Conservation (phyloP, 306 rosid species). For the Amphicarpaea edgeworthii region DNA sequence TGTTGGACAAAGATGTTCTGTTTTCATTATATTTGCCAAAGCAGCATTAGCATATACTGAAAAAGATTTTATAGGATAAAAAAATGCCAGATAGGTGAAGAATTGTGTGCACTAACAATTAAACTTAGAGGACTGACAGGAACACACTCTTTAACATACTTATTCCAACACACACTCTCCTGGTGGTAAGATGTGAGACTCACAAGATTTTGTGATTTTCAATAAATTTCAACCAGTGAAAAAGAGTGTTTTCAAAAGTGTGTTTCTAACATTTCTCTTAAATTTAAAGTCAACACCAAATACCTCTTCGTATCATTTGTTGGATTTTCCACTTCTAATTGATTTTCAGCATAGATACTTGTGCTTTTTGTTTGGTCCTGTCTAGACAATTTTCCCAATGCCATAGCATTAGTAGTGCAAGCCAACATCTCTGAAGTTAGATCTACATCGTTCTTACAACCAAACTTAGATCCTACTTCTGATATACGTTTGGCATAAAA, state of each 20-base stretch:
- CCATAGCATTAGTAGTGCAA: conserved; percentile 58
- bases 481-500: conserved; percentile 62
- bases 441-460: conserved; percentile 56
- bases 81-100: not conserved
- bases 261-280: no score
- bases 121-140: not conserved
- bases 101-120: conserved; percentile 7
- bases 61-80: not conserved
- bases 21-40: conserved; percentile 58
- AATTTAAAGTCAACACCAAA: not conserved
- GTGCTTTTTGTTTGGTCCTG: conserved; percentile 43
- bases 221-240: no score
- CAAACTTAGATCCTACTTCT: conserved; percentile 59
- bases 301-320: conserved; percentile 59
- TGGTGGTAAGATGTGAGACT: no score
- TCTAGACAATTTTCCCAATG: conserved; percentile 67
- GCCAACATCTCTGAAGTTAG: conserved; percentile 70
- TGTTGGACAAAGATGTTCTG: conserved; percentile 50
- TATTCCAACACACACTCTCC: no score
- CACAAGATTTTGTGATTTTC: no score
- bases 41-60: conserved; percentile 4
- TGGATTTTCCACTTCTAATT: conserved; percentile 46
- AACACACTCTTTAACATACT: no score
- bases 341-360: conserved; percentile 38
- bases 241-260: no score